Evolutionary conservation across 2,329 filamentous ascomycete genomes (phyloP), one percentile per base, ranked within the genome.

Genomic region (Pestalotiopsis sp.): DNA sequence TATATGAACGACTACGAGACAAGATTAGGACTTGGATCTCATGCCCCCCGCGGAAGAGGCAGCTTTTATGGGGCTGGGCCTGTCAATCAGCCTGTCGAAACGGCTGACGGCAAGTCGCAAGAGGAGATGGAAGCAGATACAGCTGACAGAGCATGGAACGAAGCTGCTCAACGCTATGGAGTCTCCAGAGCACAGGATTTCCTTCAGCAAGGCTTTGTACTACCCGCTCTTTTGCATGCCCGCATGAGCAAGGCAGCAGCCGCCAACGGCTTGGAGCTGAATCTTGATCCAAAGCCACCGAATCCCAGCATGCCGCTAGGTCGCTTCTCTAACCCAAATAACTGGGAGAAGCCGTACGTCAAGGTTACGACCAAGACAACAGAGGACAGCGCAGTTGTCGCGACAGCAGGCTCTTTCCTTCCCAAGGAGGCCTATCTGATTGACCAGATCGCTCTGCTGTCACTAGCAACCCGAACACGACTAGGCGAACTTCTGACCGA

Each of bases 371-470:
- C 81, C 68, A 86, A 86, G 68, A 82, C 82, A 1, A 89, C 88
- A 0, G 86, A 89, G 0, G 89, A 94, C 64, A 79, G 79, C 73
- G 88, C 87, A 39, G 79, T 91, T 26, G 85, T 93, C 2, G 80
- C 87, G 56, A 90, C 90, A 1, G 85, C 84, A 14, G 90, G 90
- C 2, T 88, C 89, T 22, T 93, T 92, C 66, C 87, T 97, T 48
- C 87, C 96, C 0, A 89, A 91, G 44, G 92, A 94, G 57, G 89
- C 92, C 1, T 89, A 88, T 66, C 83, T 97, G 40, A 91, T 92
- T 14, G 94, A 97, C 69, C 92, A 98, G 72, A 81, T 98, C 58
- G 92, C 93, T 30, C 84, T 98, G 17, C 78, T 98, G 68, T 96
- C 94, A 5, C 86, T 98, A 67, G 92, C 93, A 20, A 90, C 93